Conservation (phyloP, 2,329 filamentous ascomycete genomes). For the Paramyrothecium roridum region DNA sequence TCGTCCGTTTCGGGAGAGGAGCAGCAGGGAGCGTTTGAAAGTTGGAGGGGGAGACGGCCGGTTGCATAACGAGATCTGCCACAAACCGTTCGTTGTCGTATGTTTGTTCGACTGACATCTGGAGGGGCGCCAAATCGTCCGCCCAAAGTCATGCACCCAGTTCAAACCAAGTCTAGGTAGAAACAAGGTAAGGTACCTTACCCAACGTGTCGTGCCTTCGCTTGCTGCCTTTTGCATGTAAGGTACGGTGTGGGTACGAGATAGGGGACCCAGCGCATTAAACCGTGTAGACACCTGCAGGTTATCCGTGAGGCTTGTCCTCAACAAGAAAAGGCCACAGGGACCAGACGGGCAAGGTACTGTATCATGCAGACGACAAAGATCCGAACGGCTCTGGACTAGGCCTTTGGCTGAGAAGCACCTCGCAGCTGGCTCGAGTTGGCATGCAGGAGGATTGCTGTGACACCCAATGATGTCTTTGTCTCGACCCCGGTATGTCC, state of each 20-base stretch:
- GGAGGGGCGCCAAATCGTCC: not conserved
- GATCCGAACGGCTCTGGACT: not conserved
- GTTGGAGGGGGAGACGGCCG: not conserved
- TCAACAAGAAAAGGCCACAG: too few relatives aligned
- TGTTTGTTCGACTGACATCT: not conserved
- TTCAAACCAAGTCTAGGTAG: too few relatives aligned
- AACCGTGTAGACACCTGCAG: not conserved
- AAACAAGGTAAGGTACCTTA: too few relatives aligned
- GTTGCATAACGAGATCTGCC: not conserved
- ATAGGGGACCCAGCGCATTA: not conserved
- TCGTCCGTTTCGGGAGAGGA: not conserved
- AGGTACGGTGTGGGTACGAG: not conserved
- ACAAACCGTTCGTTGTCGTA: not conserved
- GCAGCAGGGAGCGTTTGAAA: not conserved
- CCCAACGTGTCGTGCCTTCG: too few relatives aligned
- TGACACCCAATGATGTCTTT: not conserved
- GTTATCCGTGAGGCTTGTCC: not conserved
- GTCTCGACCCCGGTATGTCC: not conserved
- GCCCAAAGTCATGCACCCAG: too few relatives aligned
- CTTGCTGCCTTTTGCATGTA: not conserved
- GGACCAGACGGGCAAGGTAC: too few relatives aligned
- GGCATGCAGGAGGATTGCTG: not conserved
- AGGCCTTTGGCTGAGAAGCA: not conserved
- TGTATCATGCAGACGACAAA: too few relatives aligned
- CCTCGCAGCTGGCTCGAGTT: not conserved